Evolutionary conservation across 441 rosid species (phyloP).

Genomic region (Caryocar brasiliense): DNA sequence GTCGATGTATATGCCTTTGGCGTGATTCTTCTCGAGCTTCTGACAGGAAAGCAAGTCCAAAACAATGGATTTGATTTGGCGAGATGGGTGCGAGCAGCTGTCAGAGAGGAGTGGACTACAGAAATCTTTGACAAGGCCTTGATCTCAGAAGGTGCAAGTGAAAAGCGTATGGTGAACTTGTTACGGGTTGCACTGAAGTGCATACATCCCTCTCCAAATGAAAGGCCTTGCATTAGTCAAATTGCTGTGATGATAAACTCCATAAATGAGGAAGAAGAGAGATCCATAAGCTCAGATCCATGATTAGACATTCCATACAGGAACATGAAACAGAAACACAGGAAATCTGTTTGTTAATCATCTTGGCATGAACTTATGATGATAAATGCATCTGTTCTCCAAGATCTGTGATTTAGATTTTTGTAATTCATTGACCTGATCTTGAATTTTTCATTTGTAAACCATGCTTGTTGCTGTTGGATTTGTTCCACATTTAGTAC

Average conservation of each 20-base stretch:
- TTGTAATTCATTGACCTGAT: too few species aligned
- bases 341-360: not conserved
- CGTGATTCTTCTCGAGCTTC: conserved; percentile 54
- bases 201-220: conserved; percentile 21
- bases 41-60: conserved; percentile 44
- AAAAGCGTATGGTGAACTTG: conserved; percentile 50
- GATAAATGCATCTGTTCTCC: too few species aligned
- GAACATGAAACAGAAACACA: not conserved
- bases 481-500: too few species aligned
- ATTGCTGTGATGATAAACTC: conserved; percentile 28
- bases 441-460: too few species aligned
- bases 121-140: conserved; percentile 50
- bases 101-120: conserved; percentile 55
- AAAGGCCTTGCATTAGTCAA: conserved; percentile 31
- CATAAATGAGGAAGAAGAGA: conserved; percentile 43
- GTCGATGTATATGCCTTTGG: conserved; percentile 34
- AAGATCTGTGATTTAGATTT: too few species aligned
- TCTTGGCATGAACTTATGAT: too few species aligned
- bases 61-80: conserved; percentile 35
- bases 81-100: conserved; percentile 49
- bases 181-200: conserved; percentile 51
- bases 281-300: conserved; percentile 25
- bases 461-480: too few species aligned
- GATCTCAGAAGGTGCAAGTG: conserved; percentile 34
- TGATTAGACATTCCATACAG: conserved; percentile 5